Conservation (phyloP, 1,139 yeast species). For the Debaryomyces robertsiae region DNA sequence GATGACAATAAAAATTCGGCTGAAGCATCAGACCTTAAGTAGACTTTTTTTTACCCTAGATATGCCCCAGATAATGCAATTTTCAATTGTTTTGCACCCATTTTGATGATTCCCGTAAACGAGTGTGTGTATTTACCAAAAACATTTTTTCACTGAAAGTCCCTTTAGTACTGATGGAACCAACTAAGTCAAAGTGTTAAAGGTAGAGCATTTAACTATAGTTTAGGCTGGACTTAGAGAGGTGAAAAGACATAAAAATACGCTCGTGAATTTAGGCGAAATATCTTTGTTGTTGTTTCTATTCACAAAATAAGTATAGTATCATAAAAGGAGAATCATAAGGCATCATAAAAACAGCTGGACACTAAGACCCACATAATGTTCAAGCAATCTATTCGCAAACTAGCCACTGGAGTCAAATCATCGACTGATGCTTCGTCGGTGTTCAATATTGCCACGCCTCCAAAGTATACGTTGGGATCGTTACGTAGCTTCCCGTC, state of each 20-base stretch:
- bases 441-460: slow-evolving; percentile 37
- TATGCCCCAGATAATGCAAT: too few species aligned
- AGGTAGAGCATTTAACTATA: not conserved
- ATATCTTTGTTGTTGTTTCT: too few species aligned
- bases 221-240: too few species aligned
- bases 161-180: not conserved
- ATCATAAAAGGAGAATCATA: not conserved
- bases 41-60: slow-evolving; percentile 1
- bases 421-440: slow-evolving; percentile 12
- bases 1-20: slow-evolving; percentile 5
- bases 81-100: slow-evolving; percentile 6
- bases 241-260: too few species aligned
- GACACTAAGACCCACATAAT: slow-evolving; percentile 2
- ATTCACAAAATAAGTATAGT: not conserved
- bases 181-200: not conserved
- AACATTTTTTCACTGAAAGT: slow-evolving; percentile 6
- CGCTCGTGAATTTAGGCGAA: too few species aligned
- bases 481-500: slow-evolving; percentile 85
- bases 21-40: not conserved
- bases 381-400: slow-evolving; percentile 30
- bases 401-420: slow-evolving; percentile 34
- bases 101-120: not conserved
- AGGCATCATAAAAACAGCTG: too few species aligned
- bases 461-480: slow-evolving; percentile 80
- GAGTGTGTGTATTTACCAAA: slow-evolving; percentile 1